Base-by-base conservation (phyloP, 768 basidiomycete species). In the Termitomyces sp. region DNA sequence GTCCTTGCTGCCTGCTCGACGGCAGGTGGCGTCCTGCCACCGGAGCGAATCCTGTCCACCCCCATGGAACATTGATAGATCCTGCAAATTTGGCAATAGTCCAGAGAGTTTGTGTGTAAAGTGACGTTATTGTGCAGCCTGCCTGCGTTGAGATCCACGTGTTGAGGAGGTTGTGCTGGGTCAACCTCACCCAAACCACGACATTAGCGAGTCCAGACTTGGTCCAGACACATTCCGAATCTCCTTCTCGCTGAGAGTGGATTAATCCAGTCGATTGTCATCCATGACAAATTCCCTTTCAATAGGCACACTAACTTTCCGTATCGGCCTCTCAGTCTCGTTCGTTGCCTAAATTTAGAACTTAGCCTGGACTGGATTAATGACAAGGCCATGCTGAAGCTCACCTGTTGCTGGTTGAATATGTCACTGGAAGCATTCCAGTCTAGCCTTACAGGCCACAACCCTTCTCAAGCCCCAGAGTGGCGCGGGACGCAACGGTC, bases 361-460 rank as follows among this genome's bases (percentile, higher is more conserved):
- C 38, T 33, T 44, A 43, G 31, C n/a, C n/a, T n/a, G 16, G 16
- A 20, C 27, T 46, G 27, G 33, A 23, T 48, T 31, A 32, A 53
- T 38, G 40, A 40, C 11, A 50, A 50, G 48, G 27, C 15, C 46
- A 53, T 40, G 45, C 29, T 32, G 41, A 45, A 50, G 40, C 44
- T 48, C 10, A 27, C 40, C 32, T 41, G 36, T 20, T 45, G 45
- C 39, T 52, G 44, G 23, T 48, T 16, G 27, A 11, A 25, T 40
- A 39, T 50, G 47, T 35, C 20, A 36, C 9, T 36, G 23, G 50
- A 39, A 31, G 33, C 12, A 4, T 22, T 23, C 40, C 41, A 36
- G 16, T 16, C 16, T 7, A n/a, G 31, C 25, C 32, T 20, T n/a
- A 18, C 33, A 13, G 25, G 22, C 10, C 36, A 7, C 35, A 44